Evolutionary conservation across 1,139 yeast genomes (phyloP), one percentile per base, ranked within the genome.

Genomic region (Blastobotrys malaysiensis): DNA sequence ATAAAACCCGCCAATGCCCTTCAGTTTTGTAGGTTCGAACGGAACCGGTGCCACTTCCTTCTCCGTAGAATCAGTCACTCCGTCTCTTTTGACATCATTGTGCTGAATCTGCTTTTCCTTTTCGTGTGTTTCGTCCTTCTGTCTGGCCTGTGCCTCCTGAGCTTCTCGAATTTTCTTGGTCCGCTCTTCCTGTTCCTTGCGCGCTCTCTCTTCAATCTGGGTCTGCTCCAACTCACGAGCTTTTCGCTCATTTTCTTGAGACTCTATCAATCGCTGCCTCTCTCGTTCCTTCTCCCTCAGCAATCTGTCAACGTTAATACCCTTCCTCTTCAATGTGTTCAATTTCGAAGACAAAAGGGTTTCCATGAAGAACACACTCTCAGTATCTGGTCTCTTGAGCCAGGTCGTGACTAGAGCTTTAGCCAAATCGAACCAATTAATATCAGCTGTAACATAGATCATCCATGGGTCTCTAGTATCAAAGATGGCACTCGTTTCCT

Each of bases 381-480:
- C 76, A 4, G 75, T 75, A 18, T 65, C 69, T 1, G 76, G 73
- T 43, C 63, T 53, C 31, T 55, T 55, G 14, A 71, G 54, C 6
- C 70, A 53, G 5, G 56, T 52, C 44, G 66, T 66, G 9, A 71
- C 65, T 18, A 73, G 57, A 1, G 74, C 67, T 26, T 65, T 68
- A 20, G 73, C 67, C 9, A 73, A 67, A 52, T 73, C 75, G 53
- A 69, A 72, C 73, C 75, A 73, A 44, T 73, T 73, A 43, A 68
- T 47, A 16, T 39, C 24, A 2, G 31, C 47, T 9, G 27, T 52
- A 19, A 65, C 59, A 45, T 59, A 59, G 20, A 65, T 53, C 19
- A 45, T 27, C 18, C 24, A 21, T 13, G 26, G 48, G 45, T 46
- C 47, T 11, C 43, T 24, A 1, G 63, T 57, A 22, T 60, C 61